Conservation (phyloP, 805 yeast species). For the Danielia reshetovae region DNA sequence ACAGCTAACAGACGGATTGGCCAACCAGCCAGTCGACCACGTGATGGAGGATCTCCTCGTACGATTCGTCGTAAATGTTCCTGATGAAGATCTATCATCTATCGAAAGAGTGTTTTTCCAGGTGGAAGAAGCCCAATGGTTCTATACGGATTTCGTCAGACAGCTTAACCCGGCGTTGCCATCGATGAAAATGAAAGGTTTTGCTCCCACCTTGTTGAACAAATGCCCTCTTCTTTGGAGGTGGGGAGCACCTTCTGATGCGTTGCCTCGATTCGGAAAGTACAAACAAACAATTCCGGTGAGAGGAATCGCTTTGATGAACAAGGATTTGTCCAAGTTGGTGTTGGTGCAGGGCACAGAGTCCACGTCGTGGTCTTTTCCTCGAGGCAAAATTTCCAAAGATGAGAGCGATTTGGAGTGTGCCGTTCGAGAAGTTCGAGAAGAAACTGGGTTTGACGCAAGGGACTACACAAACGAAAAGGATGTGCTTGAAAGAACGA, state of each 20-base stretch:
- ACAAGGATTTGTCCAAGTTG: constrained; percentile 62
- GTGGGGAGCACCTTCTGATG: constrained; percentile 81
- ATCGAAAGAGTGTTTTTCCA: constrained; percentile 83
- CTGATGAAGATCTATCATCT: constrained; percentile 82
- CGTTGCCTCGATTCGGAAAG: constrained; percentile 70
- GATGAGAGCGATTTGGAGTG: constrained; percentile 86
- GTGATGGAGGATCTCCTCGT: constrained; percentile 84
- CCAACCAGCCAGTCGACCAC: constrained; percentile 63
- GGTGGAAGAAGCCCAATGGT: constrained; percentile 98
- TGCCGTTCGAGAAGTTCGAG: constrained; percentile 87
- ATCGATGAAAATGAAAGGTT: constrained; percentile 67
- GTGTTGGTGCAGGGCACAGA: constrained; percentile 83
- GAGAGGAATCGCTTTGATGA: constrained; percentile 89
- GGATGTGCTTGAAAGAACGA: constrained; percentile 76
- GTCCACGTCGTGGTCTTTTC: constrained; percentile 84
- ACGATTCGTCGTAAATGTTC: constrained; percentile 86
- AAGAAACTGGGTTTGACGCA: constrained; percentile 91
- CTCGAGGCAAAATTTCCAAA: constrained; percentile 93
- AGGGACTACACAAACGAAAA: constrained; percentile 61
- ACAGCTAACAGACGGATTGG: constrained; percentile 52
- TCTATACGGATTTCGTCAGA: constrained; percentile 79
- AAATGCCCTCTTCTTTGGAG: constrained; percentile 76
- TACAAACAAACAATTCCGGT: constrained; percentile 93
- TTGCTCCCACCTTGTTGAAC: constrained; percentile 63
- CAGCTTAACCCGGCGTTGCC: constrained; percentile 74